Conservation (phyloP, 2,329 filamentous ascomycete species). For the Colletotrichum gloeosporioides region DNA sequence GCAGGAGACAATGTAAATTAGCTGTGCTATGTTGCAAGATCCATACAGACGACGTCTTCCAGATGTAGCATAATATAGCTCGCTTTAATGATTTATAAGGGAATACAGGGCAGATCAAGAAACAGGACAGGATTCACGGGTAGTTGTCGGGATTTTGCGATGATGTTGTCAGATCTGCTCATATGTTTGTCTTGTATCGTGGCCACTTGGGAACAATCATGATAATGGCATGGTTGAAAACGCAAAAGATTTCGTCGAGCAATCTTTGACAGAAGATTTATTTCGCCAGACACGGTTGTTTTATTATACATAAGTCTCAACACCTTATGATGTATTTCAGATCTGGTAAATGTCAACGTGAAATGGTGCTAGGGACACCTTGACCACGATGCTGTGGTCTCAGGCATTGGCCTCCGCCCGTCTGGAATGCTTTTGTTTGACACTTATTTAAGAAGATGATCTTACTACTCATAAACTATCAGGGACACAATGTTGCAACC, state of each 20-base stretch:
- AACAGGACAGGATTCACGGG: background rate
- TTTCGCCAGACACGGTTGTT: background rate
- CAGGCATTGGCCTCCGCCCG: background rate
- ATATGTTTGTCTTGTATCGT: fast-evolving
- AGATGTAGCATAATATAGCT: too few relatives aligned
- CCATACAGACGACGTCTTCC: too few relatives aligned
- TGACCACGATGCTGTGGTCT: background rate
- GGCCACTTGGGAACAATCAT: background rate
- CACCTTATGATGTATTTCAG: background rate
- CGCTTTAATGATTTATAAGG: too few relatives aligned
- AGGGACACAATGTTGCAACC: too few relatives aligned
- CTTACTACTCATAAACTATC: fast-evolving
- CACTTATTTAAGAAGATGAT: background rate
- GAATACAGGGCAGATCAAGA: fast-evolving
- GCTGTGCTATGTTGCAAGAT: too few relatives aligned
- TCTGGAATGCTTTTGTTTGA: background rate
- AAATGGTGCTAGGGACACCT: fast-evolving
- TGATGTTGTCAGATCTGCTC: background rate
- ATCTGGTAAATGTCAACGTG: background rate
- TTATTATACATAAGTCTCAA: background rate
- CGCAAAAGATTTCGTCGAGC: fast-evolving
- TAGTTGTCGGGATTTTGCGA: too few relatives aligned
- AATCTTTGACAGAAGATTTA: fast-evolving
- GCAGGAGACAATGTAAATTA: too few relatives aligned
- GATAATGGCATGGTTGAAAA: too few relatives aligned